These are phyloP conservation scores for Aspergillus candidus DNA, from an alignment of 2,329 filamentous ascomycete species.

Conservation along the genomic window DNA sequence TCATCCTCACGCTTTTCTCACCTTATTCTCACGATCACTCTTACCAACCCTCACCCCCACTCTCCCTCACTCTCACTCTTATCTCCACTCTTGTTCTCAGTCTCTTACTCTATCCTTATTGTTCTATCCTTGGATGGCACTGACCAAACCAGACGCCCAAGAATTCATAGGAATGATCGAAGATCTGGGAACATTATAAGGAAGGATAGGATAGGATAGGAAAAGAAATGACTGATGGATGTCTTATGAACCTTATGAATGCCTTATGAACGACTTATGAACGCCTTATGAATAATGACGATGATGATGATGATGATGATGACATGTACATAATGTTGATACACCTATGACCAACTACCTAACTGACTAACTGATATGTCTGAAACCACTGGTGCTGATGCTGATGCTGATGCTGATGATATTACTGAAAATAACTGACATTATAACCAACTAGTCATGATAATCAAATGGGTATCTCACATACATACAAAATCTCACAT, in stretches of 20 bases:
- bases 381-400: slow-evolving; percentile 2
- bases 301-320: slow-evolving; percentile 19
- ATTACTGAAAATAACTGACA: no score
- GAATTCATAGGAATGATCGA: slow-evolving; percentile 31
- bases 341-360: no score
- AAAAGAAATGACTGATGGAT: not conserved
- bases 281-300: no score
- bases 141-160: slow-evolving; percentile 30
- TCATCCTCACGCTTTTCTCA: not conserved
- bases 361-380: slow-evolving; percentile 6
- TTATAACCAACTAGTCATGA: no score
- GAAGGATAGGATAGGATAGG: not conserved
- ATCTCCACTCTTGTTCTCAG: no score
- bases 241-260: slow-evolving; percentile 3
- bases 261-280: slow-evolving; percentile 13
- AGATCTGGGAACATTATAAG: slow-evolving; percentile 16
- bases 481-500: not conserved
- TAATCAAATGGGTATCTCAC: slow-evolving; percentile 6
- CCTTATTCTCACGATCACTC: no score
- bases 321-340: not conserved
- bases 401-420: slow-evolving; percentile 16
- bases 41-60: no score
- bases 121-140: slow-evolving; percentile 1
- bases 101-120: no score
- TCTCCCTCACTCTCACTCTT: no score